Evolutionary conservation across 1,284 basidiomycete genomes (phyloP).

Genomic region (Moesziomyces antarcticus): DNA sequence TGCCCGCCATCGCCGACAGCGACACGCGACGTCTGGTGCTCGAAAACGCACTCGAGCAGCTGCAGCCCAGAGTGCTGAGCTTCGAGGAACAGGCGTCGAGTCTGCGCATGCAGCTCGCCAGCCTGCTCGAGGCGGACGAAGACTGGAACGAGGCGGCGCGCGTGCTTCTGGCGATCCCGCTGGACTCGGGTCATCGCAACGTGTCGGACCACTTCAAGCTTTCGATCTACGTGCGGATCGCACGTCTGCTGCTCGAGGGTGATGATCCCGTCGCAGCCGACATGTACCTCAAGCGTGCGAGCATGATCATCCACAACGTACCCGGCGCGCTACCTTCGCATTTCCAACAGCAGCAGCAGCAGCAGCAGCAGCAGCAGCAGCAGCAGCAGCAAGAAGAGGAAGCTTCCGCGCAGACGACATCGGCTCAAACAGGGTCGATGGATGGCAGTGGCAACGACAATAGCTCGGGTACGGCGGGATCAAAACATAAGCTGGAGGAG

Average conservation of each 20-base stretch:
- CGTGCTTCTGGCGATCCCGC: conserved; percentile 87
- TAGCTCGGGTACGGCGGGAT: not conserved
- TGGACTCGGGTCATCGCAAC: conserved; percentile 86
- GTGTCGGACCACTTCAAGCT: conserved; percentile 87
- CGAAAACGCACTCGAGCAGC: conserved; percentile 76
- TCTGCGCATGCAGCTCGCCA: conserved; percentile 85
- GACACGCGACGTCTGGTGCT: conserved; percentile 72
- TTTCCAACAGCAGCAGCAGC: conserved; percentile 20
- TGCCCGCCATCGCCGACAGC: conserved; percentile 41
- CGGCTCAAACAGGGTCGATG: not conserved
- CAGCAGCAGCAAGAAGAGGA: conserved; percentile 25
- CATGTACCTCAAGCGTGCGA: conserved; percentile 95
- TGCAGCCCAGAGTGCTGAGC: conserved; percentile 82
- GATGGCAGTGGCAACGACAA: not conserved
- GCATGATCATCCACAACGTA: conserved; percentile 78
- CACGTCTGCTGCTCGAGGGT: conserved; percentile 92
- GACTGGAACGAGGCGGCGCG: conserved; percentile 92
- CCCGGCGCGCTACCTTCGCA: conserved; percentile 49
- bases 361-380: conserved; percentile 33
- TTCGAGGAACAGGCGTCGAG: conserved; percentile 92
- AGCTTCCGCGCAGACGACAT: not conserved
- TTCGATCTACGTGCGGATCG: conserved; percentile 89
- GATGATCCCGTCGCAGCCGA: conserved; percentile 94
- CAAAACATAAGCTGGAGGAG: conserved; percentile 35
- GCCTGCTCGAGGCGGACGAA: conserved; percentile 87